Conservation (phyloP, 2,329 filamentous ascomycete species). For the Penicillium sp. region DNA sequence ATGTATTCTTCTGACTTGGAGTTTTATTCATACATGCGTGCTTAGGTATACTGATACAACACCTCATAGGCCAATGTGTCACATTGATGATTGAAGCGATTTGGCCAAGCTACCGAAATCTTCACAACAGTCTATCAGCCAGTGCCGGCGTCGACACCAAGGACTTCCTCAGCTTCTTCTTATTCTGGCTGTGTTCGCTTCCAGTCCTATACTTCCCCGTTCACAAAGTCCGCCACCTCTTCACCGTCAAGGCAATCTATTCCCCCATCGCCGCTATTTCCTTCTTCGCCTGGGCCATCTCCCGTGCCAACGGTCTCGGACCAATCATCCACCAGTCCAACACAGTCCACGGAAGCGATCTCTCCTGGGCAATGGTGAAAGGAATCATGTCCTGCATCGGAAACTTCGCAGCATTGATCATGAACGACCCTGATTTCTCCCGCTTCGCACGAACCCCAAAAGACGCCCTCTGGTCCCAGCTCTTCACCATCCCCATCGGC, state of each 20-base stretch:
- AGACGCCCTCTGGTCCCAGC: constrained; percentile 76
- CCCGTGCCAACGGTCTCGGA: constrained; percentile 75
- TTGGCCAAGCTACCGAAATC: constrained; percentile 60
- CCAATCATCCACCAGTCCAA: constrained; percentile 71
- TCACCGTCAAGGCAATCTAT: constrained; percentile 83
- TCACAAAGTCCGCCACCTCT: constrained; percentile 81
- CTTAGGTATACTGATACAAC: no score
- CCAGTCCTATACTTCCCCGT: constrained; percentile 88
- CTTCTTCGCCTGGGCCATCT: constrained; percentile 83
- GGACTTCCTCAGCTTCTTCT: constrained; percentile 75
- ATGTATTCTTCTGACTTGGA: constrained; percentile 14
- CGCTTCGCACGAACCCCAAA: constrained; percentile 74
- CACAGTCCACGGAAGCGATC: constrained; percentile 59
- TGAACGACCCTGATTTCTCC: constrained; percentile 76
- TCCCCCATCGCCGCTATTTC: constrained; percentile 79
- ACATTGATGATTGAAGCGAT: constrained; percentile 85
- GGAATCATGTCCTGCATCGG: constrained; percentile 86
- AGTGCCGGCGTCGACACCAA: constrained; percentile 68
- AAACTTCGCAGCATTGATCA: constrained; percentile 84
- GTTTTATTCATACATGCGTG: neutral
- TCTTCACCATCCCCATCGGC: constrained; percentile 66
- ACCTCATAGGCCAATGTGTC: constrained; percentile 62
- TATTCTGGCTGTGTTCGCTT: constrained; percentile 78
- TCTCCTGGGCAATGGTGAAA: constrained; percentile 78
- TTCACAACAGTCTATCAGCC: constrained; percentile 64